These are phyloP conservation scores for Usnea hakonensis DNA, from an alignment of 495 filamentous ascomycete genomes.

Conservation along the genomic window DNA sequence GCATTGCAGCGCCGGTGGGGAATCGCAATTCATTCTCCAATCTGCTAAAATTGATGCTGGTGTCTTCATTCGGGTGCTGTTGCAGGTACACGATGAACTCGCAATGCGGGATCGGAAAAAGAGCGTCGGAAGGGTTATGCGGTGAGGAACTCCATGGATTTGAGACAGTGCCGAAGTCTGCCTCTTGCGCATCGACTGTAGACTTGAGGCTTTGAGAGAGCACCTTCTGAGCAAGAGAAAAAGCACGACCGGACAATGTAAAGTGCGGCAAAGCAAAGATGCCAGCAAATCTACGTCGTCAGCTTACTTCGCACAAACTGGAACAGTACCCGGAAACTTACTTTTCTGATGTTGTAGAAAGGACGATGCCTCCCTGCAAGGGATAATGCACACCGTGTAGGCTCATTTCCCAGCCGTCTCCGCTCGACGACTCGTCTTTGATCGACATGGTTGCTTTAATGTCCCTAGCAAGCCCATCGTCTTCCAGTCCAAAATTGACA, in stretches of 20 bases:
- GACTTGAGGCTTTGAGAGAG: slow-evolving; percentile 64
- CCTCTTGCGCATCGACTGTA: slow-evolving; percentile 54
- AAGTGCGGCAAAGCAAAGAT: slow-evolving; percentile 86
- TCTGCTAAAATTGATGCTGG: slow-evolving; percentile 44
- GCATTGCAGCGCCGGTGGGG: slow-evolving; percentile 72
- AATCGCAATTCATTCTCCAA: slow-evolving; percentile 81
- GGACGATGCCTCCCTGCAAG: slow-evolving; percentile 60
- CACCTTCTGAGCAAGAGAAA: slow-evolving; percentile 55
- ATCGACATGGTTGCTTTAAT: slow-evolving; percentile 60
- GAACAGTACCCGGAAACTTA: not conserved
- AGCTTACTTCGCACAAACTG: not conserved
- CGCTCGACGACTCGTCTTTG: slow-evolving; percentile 57
- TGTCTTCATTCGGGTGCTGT: slow-evolving; percentile 52
- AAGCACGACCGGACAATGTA: slow-evolving; percentile 55
- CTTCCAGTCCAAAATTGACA: slow-evolving; percentile 16
- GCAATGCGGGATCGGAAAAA: slow-evolving; percentile 63
- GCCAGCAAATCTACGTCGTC: slow-evolving; percentile 52
- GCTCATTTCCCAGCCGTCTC: slow-evolving; percentile 64
- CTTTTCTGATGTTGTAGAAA: slow-evolving; percentile 86
- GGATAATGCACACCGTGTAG: slow-evolving; percentile 80
- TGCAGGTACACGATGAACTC: slow-evolving; percentile 86
- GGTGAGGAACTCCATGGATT: slow-evolving; percentile 59
- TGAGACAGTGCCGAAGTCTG: slow-evolving; percentile 39
- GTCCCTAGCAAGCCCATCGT: slow-evolving; percentile 43
- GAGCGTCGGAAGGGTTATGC: slow-evolving; percentile 47